Evolutionary conservation across 139 green algal genomes (phyloP).

Genomic region (Trebouxia sp.): DNA sequence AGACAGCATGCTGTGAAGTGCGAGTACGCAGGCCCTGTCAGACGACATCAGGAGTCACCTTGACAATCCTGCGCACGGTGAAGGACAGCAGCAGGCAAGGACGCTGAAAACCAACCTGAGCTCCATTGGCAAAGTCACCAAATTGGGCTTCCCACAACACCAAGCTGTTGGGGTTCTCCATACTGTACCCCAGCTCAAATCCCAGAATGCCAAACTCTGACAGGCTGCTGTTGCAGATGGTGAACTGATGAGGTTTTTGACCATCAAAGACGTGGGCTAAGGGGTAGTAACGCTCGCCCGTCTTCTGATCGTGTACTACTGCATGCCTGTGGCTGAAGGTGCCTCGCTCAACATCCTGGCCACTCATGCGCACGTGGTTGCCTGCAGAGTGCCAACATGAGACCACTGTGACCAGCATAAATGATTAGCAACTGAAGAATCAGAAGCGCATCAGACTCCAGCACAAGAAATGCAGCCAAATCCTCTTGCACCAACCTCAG

Average conservation of each 20-base stretch:
- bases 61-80: conserved; percentile 33
- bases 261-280: conserved; percentile 81
- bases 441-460: not conserved
- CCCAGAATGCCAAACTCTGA: conserved; percentile 96
- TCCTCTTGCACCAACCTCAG: too few relatives aligned
- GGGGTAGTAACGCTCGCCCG: conserved; percentile 75
- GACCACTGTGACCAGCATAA: not conserved
- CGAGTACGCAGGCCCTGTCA: too few relatives aligned
- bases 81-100: conserved; percentile 28
- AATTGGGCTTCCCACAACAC: conserved; percentile 98
- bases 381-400: conserved; percentile 39
- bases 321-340: conserved; percentile 96
- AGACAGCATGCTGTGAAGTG: too few relatives aligned
- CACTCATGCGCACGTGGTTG: conserved; percentile 96
- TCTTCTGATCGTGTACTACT: conserved; percentile 80
- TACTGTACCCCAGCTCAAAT: conserved; percentile 97
- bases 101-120: conserved; percentile 56
- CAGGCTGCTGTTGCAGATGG: conserved; percentile 73
- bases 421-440: not conserved
- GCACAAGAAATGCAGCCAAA: not conserved
- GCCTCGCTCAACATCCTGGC: conserved; percentile 97
- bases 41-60: not conserved
- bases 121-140: conserved; percentile 98
- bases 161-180: conserved; percentile 97
- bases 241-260: conserved; percentile 75